Conservation (phyloP, 1,284 basidiomycete genomes). For the Pterulicium gracile region DNA sequence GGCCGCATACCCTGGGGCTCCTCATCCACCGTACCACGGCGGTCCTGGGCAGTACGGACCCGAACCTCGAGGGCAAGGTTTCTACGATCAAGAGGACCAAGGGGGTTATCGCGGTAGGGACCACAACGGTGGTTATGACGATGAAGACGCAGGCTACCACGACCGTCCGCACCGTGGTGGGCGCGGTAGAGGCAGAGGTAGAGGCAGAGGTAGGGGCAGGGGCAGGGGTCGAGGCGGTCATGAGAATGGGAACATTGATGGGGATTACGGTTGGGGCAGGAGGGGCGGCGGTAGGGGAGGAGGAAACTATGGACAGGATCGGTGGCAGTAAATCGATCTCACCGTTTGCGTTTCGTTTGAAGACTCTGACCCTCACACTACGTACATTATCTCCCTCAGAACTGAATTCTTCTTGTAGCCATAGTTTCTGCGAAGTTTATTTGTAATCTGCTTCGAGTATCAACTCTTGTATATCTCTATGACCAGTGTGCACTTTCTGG, state of each 20-base stretch:
- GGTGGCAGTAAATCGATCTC: not conserved
- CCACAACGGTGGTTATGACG: slow-evolving; percentile 1
- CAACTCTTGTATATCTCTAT: no score
- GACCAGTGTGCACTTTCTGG: no score
- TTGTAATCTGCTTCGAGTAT: no score
- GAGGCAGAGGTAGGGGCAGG: slow-evolving; percentile 19
- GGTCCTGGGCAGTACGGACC: not conserved
- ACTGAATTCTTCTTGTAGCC: not conserved
- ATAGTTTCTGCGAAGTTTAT: no score
- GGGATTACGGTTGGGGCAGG: not conserved
- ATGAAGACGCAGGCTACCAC: slow-evolving; percentile 6
- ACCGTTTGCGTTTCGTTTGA: not conserved
- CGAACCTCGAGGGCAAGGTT: not conserved
- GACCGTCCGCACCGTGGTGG: slow-evolving; percentile 15
- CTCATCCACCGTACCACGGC: not conserved
- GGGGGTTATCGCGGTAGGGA: not conserved
- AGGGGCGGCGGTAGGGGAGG: not conserved
- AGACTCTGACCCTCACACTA: no score
- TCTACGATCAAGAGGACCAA: not conserved
- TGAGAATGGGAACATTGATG: slow-evolving; percentile 7
- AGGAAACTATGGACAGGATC: not conserved
- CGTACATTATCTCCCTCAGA: not conserved
- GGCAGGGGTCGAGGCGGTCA: slow-evolving; percentile 14
- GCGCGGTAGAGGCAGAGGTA: slow-evolving; percentile 15
- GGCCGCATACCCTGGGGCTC: not conserved